Percentiles rank a stretch among this genome's conserved stretches.
Evolutionary conservation across 2,329 filamentous ascomycete species (phyloP).

Genomic region (Colletotrichum incanum): DNA sequence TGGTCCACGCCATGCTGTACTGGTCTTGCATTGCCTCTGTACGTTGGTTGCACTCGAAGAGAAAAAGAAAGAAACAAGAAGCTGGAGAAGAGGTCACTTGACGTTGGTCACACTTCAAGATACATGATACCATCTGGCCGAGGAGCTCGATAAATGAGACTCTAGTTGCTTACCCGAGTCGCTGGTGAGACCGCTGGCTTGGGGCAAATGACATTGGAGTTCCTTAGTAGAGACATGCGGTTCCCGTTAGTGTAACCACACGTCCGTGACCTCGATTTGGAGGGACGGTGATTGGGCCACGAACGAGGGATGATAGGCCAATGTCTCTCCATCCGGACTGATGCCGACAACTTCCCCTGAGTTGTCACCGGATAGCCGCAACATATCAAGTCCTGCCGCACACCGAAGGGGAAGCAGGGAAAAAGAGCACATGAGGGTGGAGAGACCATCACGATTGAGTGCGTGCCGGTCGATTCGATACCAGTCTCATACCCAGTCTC

Average conservation of each 20-base stretch:
- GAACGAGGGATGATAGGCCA: neutral
- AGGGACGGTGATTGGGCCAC: neutral
- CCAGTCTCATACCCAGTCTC: neutral
- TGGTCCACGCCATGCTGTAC: neutral
- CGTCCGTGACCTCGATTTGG: neutral
- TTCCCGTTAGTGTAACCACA: neutral
- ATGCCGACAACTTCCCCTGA: neutral
- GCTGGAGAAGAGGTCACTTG: neutral
- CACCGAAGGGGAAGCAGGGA: neutral
- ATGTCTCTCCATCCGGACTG: neutral
- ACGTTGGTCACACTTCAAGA: neutral
- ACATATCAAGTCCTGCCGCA: neutral
- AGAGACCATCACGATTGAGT: neutral
- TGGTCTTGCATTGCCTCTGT: neutral
- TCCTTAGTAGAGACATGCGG: neutral
- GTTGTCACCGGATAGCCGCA: neutral
- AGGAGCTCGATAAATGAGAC: neutral
- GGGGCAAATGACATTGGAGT: neutral
- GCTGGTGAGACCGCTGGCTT: neutral
- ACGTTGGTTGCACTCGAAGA: no score
- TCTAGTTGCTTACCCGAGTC: neutral
- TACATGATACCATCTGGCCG: neutral
- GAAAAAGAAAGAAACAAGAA: neutral
- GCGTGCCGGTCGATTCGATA: slow-evolving; percentile 25
- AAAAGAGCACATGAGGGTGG: slow-evolving; percentile 6